These are phyloP conservation scores for Torulaspora delbrueckii DNA, from an alignment of 805 yeast species.

Conservation along the genomic window DNA sequence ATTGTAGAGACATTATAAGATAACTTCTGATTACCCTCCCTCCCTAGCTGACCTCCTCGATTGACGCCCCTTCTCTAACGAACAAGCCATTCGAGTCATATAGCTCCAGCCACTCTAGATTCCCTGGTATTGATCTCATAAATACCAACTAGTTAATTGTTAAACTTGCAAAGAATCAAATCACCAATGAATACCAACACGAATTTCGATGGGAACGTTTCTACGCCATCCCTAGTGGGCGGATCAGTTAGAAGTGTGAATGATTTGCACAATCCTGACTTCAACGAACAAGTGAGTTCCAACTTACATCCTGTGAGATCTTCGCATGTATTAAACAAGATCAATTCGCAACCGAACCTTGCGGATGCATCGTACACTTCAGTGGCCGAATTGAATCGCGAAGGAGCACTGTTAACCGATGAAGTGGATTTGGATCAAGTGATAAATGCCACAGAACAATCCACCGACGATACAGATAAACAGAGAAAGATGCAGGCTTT, in stretches of 20 bases:
- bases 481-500: slow-evolving; percentile 12
- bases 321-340: slow-evolving; percentile 13
- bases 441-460: slow-evolving; percentile 21
- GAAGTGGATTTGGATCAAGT: slow-evolving; percentile 32
- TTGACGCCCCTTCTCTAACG: slow-evolving; percentile 2
- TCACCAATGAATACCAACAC: not conserved
- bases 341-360: slow-evolving; percentile 13
- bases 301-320: slow-evolving; percentile 11
- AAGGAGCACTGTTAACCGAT: slow-evolving; percentile 35
- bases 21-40: not conserved
- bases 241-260: slow-evolving; percentile 29
- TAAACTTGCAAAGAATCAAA: not conserved
- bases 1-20: not conserved
- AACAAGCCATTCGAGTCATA: not conserved
- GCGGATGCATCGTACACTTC: slow-evolving; percentile 25
- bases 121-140: not conserved
- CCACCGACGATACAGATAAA: slow-evolving; percentile 17
- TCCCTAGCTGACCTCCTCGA: not conserved
- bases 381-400: slow-evolving; percentile 34
- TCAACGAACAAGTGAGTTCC: slow-evolving; percentile 12
- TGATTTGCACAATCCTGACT: slow-evolving; percentile 23
- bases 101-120: not conserved
- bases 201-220: not conserved
- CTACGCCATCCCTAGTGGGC: slow-evolving; percentile 30
- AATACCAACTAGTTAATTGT: not conserved